Evolutionary conservation across 148 eudicot species (phyloP).

Genomic region (Persicaria tinctoria): DNA sequence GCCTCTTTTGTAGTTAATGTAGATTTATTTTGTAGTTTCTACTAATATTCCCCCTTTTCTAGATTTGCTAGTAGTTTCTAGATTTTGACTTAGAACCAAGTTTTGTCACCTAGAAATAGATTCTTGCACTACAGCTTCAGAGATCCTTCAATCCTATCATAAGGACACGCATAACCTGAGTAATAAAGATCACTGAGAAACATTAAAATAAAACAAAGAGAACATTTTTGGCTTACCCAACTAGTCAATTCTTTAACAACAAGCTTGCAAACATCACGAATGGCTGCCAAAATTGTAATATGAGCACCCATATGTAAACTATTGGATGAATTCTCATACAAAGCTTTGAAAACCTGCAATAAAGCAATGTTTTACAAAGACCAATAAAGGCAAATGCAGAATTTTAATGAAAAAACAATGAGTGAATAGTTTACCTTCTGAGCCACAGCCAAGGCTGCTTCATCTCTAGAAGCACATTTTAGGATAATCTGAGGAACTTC

Average conservation of each 20-base stretch:
- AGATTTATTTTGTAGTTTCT: too few relatives aligned
- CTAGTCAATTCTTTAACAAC: constrained; percentile 84
- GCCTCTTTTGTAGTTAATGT: too few relatives aligned
- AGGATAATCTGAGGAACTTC: constrained; percentile 72
- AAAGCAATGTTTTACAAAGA: neutral
- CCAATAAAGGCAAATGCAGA: neutral
- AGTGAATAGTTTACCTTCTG: constrained; percentile 48
- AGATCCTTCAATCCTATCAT: too few relatives aligned
- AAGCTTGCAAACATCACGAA: constrained; percentile 95
- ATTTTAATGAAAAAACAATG: neutral
- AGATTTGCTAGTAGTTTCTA: too few relatives aligned
- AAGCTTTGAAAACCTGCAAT: constrained; percentile 68
- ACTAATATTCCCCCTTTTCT: too few relatives aligned
- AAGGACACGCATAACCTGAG: neutral
- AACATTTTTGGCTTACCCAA: constrained; percentile 53
- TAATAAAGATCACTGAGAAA: neutral
- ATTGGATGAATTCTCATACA: constrained; percentile 76
- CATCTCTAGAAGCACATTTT: constrained; percentile 80
- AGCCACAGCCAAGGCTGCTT: constrained; percentile 88
- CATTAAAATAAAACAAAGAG: neutral
- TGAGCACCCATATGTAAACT: constrained; percentile 61
- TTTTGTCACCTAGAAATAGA: too few relatives aligned
- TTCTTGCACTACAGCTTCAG: too few relatives aligned
- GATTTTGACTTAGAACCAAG: too few relatives aligned
- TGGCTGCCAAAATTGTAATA: constrained; percentile 70